Base-by-base conservation (phyloP, 2,329 filamentous ascomycete genomes). In the Dryadomyces quercus-mongolicae region DNA sequence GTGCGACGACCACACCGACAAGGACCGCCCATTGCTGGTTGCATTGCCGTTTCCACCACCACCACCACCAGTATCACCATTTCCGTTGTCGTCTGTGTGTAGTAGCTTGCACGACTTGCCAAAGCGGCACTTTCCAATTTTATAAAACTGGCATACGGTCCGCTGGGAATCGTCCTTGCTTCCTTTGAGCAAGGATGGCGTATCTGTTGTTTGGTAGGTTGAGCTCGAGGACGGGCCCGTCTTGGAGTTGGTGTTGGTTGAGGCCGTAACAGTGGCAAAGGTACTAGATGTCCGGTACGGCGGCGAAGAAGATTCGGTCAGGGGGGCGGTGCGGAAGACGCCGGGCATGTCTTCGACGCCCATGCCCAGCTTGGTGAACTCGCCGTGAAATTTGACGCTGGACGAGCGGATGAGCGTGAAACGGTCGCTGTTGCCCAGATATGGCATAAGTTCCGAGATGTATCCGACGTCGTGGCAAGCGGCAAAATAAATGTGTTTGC, bases 401-500 rank as follows among this genome's bases (percentile, higher is more conserved):
- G 65, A 54, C 3, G 67, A 64, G 55, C 72, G 72, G 46, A 84
- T 63, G 12, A 83, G 73, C 0, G 79, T 82, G 56, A 83, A 73
- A 51, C 73, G 72, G 22, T 77, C 70, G 8, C 66, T 64, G 55
- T 72, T 70, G 46, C 73, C 74, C 46, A 67, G 68, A 60, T 77
- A 76, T 8, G 76, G 75, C 5, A 71, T 75, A 25, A 85, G 67
- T 49, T 81, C 71, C 8, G 76, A 73, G 48, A 81, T 66, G 62
- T 84, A 82, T 51, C 75, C 74, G 22, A 70, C 70, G 59, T 84
- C 78, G 59, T 84, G 80, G 60, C 81, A 84, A 43, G 75, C 80
- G 5, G 79, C 82, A 55, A 82, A 79, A 61, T 78, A 79, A 40
- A 85, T 80, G 62, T 83, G 81, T 59, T 78, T 80, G 68, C 82